A percentile compares a stretch with the other conserved stretches of the same genome.
These are phyloP conservation scores for Macrophomina pseudophaseolina DNA, from an alignment of 2,329 filamentous ascomycete genomes.

Conservation along the genomic window DNA sequence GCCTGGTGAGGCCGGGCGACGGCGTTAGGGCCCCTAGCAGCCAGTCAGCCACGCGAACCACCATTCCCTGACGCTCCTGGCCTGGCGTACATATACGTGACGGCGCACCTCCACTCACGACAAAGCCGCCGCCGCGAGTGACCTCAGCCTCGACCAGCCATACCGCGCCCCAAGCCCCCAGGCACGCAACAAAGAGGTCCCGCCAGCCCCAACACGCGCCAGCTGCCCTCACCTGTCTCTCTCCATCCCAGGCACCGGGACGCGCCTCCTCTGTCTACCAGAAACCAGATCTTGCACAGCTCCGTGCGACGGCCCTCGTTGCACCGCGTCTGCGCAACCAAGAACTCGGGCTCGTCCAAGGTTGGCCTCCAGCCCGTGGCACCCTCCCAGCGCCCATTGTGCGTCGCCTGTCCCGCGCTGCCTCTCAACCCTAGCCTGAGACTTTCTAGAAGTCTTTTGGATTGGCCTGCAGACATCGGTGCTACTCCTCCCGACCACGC, in stretches of 20 bases:
- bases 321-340: conserved; percentile 56
- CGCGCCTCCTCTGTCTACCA: conserved; percentile 22
- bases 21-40: conserved; percentile 37
- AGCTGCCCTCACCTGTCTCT: conserved; percentile 10
- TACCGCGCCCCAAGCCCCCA: conserved; percentile 37
- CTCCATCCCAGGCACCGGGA: conserved; percentile 22
- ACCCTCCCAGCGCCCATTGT: conserved; percentile 44
- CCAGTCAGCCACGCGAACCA: conserved; percentile 50
- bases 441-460: conserved; percentile 51
- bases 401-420: conserved; percentile 40
- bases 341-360: conserved; percentile 46
- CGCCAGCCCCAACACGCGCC: conserved; percentile 15
- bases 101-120: conserved; percentile 36
- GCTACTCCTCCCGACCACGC: conserved; percentile 40
- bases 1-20: conserved; percentile 24
- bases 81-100: conserved; percentile 51
- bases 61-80: conserved; percentile 42
- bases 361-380: conserved; percentile 40
- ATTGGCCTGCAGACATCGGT: conserved; percentile 38
- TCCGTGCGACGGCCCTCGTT: conserved; percentile 45
- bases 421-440: conserved; percentile 37
- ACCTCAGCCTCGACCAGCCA: conserved; percentile 20
- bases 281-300: conserved; percentile 37
- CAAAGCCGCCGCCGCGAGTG: conserved; percentile 23
- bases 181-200: conserved; percentile 32